A percentile compares a stretch with the other conserved stretches of the same genome.
These are phyloP conservation scores for Metschnikowia lochheadii DNA, from an alignment of 805 yeast genomes.

Conservation along the genomic window DNA sequence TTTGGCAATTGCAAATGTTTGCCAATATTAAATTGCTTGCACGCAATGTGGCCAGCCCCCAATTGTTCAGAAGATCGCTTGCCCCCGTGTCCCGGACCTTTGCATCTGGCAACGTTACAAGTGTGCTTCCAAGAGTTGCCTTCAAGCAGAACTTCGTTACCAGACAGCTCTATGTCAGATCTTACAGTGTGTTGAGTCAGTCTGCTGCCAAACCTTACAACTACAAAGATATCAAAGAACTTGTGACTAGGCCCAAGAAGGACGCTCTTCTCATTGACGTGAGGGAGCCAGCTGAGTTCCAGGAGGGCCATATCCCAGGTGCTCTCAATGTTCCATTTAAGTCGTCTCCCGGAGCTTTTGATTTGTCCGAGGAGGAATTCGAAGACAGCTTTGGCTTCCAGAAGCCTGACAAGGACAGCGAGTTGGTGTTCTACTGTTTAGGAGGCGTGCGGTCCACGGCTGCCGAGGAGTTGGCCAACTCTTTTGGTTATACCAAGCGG, in stretches of 20 bases:
- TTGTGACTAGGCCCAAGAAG: conserved; percentile 43
- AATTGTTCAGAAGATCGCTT: not conserved
- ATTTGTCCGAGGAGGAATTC: conserved; percentile 74
- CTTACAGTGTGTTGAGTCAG: conserved; percentile 36
- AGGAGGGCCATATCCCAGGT: conserved; percentile 73
- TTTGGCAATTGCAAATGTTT: conserved; percentile 9
- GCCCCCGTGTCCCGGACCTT: not conserved
- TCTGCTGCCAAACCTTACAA: conserved; percentile 46
- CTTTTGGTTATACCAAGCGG: conserved; percentile 81
- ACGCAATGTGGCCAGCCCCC: not conserved
- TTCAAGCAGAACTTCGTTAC: conserved; percentile 4
- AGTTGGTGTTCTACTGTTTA: conserved; percentile 83
- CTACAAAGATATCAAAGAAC: conserved; percentile 47
- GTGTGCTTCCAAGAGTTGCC: conserved; percentile 3
- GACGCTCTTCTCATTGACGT: conserved; percentile 73
- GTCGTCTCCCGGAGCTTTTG: conserved; percentile 88
- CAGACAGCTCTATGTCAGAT: conserved; percentile 3
- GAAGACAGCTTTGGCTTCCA: conserved; percentile 73
- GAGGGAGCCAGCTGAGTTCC: conserved; percentile 82
- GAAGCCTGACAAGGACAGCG: conserved; percentile 70
- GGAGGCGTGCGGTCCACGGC: conserved; percentile 90
- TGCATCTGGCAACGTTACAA: conserved; percentile 1
- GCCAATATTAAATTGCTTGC: conserved; percentile 4
- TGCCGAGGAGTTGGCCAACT: conserved; percentile 86
- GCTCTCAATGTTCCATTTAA: conserved; percentile 87